Base-by-base conservation (phyloP, 306 rosid species). In the Nissolia schottii region DNA sequence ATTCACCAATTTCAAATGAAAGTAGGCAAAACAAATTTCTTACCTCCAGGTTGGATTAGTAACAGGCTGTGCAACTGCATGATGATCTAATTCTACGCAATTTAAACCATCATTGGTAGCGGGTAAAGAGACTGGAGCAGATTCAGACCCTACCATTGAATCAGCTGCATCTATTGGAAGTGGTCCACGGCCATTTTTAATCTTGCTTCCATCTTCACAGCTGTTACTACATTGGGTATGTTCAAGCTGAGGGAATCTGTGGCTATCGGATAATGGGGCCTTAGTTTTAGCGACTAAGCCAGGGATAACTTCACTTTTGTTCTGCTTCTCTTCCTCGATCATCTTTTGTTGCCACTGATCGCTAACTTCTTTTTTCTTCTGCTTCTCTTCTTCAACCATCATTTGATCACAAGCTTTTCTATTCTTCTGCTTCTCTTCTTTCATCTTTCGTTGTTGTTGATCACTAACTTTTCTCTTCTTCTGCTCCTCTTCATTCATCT, bases 31-130 rank as follows among this genome's bases (percentile, higher is more conserved):
- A 51, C 7, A 67, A 16, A 28, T 14, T 46, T 40, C 35, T 40
- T 70, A 91, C 98, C 89, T 83, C 98, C 97, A 93, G 40, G 78
- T 75, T 53, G 92, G 94, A 24, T 86, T 78, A 12, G 67, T 57
- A 45, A 86, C 62, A 71, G 98, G 98, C 71, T 76, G 86, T 40
- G 94, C 88, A 46, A 64, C 65, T 53, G 59, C 74, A 57, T 48
- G 24, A 72, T 1, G 22, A 65, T 22, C 61, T 38, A 31, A 64
- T 53, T 56, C 32, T 5, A 16, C 8, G 34, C 67, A 10, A 60
- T 69, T 40, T 14, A 56, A 70, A 41, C 63, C 66, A 28, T 70
- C 59, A 9, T 7, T 11, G 27, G 43, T 63, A 62, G 73, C 23
- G 53, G 46, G 74, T 80, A 38, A 62, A 67, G 84, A 61, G 45